Base-by-base conservation (phyloP, 148 eudicot genomes). In the Persicaria maculosa region DNA sequence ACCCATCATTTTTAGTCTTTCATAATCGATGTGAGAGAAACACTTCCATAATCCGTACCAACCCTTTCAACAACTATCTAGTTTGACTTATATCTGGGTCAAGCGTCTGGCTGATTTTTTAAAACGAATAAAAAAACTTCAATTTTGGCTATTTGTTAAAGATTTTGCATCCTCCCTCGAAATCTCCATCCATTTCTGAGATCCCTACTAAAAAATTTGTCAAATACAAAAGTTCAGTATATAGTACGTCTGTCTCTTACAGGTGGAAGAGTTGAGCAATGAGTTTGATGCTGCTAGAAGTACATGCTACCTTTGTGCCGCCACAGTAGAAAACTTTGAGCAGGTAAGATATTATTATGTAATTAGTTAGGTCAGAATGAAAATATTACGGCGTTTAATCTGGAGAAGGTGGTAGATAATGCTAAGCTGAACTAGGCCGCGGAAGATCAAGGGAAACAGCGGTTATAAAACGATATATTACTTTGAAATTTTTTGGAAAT, bases 251-350 rank as follows among this genome's bases (percentile, higher is more conserved):
- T n/a, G n/a, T n/a, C n/a, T n/a, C 12, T 53, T 50, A 6, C 73
- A 89, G 90, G 90, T 89, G 80, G 84, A 77, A 71, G 79, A 84
- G 45, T 80, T 80, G 9, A 83, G 77, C 53, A 84, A 86, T 72
- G 96, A 89, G 78, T 91, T 88, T 70, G 98, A 94, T 86, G 96
- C 95, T 75, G 84, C 88, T 68, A 94, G 98, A 83, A 94, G 98
- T 78, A 84, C 91, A 20, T 97, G 98, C 47, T 88, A 89, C 77
- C 97, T 94, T 65, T 94, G 97, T 83, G 95, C 89, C 10, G 90
- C 98, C 72, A 89, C 95, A 1, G 78, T 85, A 19, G 77, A 84
- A 68, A 89, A 91, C 86, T 91, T 94, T 80, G 97, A 94, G 77
- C 90, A 86, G 84, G 98, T 89, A 75, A 76, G 76, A 52, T 48